These are phyloP conservation scores for Marsdenia floribunda DNA, from an alignment of 257 asterid genomes.

Conservation along the genomic window DNA sequence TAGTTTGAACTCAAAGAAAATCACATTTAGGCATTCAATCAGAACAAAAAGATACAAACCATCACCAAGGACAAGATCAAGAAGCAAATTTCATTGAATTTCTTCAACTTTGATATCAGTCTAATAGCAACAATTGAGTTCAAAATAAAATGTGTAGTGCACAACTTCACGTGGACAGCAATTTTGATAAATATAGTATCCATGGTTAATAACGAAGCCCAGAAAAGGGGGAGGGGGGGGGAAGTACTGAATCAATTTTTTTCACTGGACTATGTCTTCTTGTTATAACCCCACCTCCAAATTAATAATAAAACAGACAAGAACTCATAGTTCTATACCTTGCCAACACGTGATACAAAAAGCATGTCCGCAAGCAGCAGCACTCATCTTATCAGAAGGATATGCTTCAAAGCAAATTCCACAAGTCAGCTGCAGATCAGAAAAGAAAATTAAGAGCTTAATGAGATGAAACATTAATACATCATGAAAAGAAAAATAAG, in stretches of 20 bases:
- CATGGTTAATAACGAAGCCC: background rate
- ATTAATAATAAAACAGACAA: background rate
- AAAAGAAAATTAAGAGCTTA: background rate
- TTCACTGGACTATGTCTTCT: background rate
- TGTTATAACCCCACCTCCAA: background rate
- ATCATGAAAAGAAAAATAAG: background rate
- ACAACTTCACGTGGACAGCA: background rate
- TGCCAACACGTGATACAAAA: conserved; percentile 80
- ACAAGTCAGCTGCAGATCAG: conserved; percentile 70
- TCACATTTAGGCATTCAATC: background rate
- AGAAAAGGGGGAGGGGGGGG: background rate
- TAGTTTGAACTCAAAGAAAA: background rate
- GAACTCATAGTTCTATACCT: conserved; percentile 37
- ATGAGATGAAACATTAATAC: background rate
- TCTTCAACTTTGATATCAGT: background rate
- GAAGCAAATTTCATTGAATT: background rate
- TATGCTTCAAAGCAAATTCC: conserved; percentile 87
- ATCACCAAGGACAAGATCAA: background rate
- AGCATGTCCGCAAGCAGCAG: conserved; percentile 90
- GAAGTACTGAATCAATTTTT: background rate
- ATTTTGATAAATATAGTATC: background rate
- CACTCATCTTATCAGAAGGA: conserved; percentile 49
- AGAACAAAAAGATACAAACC: background rate
- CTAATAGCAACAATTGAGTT: background rate
- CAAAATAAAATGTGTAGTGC: background rate